Conservation (phyloP, 1,284 basidiomycete genomes). For the Acaromyces ingoldii region DNA sequence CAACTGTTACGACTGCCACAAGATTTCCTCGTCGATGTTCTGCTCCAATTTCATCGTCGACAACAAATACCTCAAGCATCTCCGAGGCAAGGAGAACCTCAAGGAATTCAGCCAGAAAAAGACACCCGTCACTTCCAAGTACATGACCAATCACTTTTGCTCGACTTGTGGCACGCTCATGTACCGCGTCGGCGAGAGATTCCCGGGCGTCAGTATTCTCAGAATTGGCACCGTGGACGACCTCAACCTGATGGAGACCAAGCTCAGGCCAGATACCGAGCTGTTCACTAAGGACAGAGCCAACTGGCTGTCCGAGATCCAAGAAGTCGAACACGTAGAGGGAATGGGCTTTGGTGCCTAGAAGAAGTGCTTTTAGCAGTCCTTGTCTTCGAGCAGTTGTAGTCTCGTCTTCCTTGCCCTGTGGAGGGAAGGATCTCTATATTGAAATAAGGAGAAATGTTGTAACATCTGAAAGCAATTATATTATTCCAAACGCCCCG, state of each 20-base stretch:
- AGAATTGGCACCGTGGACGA: constrained; percentile 51
- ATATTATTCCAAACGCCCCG: too few species aligned
- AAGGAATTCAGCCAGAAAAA: constrained; percentile 29
- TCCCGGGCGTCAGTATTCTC: constrained; percentile 33
- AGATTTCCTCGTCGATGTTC: constrained; percentile 51
- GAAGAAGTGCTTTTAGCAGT: too few species aligned
- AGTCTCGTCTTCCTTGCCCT: too few species aligned
- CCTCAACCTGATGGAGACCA: constrained; percentile 40
- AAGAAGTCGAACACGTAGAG: constrained; percentile 15
- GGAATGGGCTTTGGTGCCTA: too few species aligned
- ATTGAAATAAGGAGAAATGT: too few species aligned
- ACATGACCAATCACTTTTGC: constrained; percentile 53
- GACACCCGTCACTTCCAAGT: constrained; percentile 28
- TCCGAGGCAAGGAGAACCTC: constrained; percentile 44
- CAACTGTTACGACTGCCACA: constrained; percentile 51
- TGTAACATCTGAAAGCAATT: too few species aligned
- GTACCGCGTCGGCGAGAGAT: constrained; percentile 28
- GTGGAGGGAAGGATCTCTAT: too few species aligned
- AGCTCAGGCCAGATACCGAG: constrained; percentile 46
- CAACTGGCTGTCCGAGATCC: constrained; percentile 33
- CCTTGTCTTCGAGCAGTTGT: too few species aligned
- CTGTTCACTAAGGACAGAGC: constrained; percentile 41
- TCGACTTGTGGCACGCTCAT: constrained; percentile 51
- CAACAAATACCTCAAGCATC: constrained; percentile 30
- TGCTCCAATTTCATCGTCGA: constrained; percentile 48